A percentile compares a stretch with the other conserved stretches of the same genome.
Evolutionary conservation across 257 asterid genomes (phyloP).

Genomic region (Lavandula angustifolia): DNA sequence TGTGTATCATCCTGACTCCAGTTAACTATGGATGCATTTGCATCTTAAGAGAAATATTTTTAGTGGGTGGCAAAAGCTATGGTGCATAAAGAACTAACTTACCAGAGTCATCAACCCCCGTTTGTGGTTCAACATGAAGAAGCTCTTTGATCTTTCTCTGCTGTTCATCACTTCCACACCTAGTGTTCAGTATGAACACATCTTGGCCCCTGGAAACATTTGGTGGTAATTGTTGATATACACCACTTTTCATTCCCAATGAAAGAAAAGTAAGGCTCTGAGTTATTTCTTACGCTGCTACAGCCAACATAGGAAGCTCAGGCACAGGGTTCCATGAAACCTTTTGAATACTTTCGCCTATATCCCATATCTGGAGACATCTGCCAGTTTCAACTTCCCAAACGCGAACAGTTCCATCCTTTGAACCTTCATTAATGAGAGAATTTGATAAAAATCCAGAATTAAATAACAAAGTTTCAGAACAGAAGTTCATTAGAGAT

Average conservation of each 20-base stretch:
- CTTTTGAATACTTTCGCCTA: constrained; percentile 66
- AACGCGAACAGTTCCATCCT: constrained; percentile 89
- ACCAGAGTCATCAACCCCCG: constrained; percentile 63
- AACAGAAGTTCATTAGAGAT: constrained; percentile 17
- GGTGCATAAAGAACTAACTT: constrained; percentile 26
- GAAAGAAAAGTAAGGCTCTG: constrained; percentile 12
- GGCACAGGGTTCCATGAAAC: constrained; percentile 93
- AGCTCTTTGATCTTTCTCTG: constrained; percentile 60
- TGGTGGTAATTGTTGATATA: constrained; percentile 24
- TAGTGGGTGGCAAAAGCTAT: constrained; percentile 14
- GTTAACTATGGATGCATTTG: constrained; percentile 47
- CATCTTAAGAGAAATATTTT: constrained; percentile 48
- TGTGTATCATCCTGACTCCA: constrained; percentile 70
- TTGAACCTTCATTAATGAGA: constrained; percentile 62
- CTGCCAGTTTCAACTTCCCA: constrained; percentile 99
- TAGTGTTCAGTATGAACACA: constrained; percentile 64
- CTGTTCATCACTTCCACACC: constrained; percentile 73
- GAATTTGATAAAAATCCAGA: constrained; percentile 16
- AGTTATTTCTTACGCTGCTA: constrained; percentile 64
- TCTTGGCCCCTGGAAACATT: constrained; percentile 65
- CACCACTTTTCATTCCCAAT: constrained; percentile 23
- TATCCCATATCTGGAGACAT: constrained; percentile 75
- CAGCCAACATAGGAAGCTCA: constrained; percentile 79
- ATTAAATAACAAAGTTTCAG: constrained; percentile 20
- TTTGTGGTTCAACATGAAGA: constrained; percentile 54